A percentile compares a stretch with the other conserved stretches of the same genome.
phyloP scores from a whole-genome alignment of 495 filamentous ascomycete species.

The Aspergillus sparsus region DNA sequence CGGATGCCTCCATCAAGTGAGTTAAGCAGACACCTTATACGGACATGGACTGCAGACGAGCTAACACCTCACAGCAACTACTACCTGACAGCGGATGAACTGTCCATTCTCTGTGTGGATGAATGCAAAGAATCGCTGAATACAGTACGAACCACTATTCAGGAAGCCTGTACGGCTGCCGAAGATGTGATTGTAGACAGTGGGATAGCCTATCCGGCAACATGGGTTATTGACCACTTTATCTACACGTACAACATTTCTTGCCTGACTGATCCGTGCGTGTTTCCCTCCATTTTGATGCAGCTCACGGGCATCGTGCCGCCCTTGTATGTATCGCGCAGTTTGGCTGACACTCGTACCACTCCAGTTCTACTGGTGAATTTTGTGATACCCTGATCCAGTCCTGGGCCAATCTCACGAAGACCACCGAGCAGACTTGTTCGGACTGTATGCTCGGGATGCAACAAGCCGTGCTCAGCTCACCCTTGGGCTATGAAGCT shows the following conservation, averaged over 20 bases:
- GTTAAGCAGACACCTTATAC: too few species aligned
- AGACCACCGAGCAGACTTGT: slow-evolving; percentile 12
- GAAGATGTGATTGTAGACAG: background rate
- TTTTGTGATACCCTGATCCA: too few species aligned
- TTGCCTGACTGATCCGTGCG: background rate
- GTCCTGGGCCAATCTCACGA: background rate
- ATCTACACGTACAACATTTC: background rate
- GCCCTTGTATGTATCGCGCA: background rate
- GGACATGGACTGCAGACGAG: too few species aligned
- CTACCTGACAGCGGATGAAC: too few species aligned
- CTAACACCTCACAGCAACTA: too few species aligned
- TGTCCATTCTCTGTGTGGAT: background rate
- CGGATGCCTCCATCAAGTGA: too few species aligned
- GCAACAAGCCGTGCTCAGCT: slow-evolving; percentile 15
- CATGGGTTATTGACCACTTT: background rate
- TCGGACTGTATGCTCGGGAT: slow-evolving; percentile 21
- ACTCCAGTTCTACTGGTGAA: too few species aligned
- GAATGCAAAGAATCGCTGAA: background rate
- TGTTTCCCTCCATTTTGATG: too few species aligned
- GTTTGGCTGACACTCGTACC: too few species aligned
- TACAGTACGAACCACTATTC: background rate
- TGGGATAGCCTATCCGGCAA: background rate
- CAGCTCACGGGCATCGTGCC: too few species aligned
- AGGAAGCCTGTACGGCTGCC: background rate
- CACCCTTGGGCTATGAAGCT: slow-evolving; percentile 19